Evolutionary conservation across 768 basidiomycete genomes (phyloP), one percentile per base, ranked within the genome.

Genomic region (Termitomyces sp.): DNA sequence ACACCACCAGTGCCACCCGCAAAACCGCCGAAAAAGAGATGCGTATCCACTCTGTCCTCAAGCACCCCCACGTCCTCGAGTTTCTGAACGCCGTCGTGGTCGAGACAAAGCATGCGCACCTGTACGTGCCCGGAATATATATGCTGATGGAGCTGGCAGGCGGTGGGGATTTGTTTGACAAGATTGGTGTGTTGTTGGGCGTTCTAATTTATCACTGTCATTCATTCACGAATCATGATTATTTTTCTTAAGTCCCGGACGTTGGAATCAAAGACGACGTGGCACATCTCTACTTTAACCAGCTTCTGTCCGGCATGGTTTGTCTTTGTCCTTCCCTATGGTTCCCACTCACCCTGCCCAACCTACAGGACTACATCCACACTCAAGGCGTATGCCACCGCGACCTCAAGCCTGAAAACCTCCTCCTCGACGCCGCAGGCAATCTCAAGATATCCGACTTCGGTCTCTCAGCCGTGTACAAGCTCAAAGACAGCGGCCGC

Each of bases 141-240:
- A 92, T 99, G 80, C 73, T 98, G 19, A 73, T 99, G 64, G 97
- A 98, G 68, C 75, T 96, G 35, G 97, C 96, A 0, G 85, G 85
- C 1, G 95, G 94, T 21, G 97, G 97, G 0, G 97, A 98, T 70
- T 73, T 99, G 33, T 99, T 99, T 69, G 97, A 99, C 71, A 99
- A 98, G 76, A 99, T 99, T 51, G 91, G 96, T 96, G 65, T 43
- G 88, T 62, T 12, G 37, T 17, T 38, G 1, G 15, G 14, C 15
- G 15, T 38, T 17, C 37, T 1, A 15, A 38, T 12, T 38, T 31
- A 3, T 31, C 21, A n/a, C 17, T 0, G 9, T 26, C 23, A 35
- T 35, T 35, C 35, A 35, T 35, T 35, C 35, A 14, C 35, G 9
- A 10, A 33, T 33, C 31, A 9, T 33, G 9, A 9, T 35, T 35